phyloP scores from a whole-genome alignment of 2,329 filamentous ascomycete species.

The Colletotrichum sp. region DNA sequence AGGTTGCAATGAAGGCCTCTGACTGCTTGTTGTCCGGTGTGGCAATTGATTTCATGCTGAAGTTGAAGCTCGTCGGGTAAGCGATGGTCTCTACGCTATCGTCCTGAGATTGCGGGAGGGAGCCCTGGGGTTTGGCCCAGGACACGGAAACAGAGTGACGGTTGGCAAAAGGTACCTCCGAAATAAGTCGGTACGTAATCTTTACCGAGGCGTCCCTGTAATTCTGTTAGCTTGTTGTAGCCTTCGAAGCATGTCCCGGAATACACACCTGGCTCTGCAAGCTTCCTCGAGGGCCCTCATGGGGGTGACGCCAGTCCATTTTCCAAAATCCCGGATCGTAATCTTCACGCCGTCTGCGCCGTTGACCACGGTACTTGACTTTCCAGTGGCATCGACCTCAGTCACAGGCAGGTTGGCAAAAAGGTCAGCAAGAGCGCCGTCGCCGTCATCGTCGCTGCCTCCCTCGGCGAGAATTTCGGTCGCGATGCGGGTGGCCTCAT shows the following conservation, averaged over 20 bases:
- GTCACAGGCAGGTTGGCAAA: slow-evolving; percentile 66
- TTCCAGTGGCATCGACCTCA: slow-evolving; percentile 65
- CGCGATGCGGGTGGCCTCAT: slow-evolving; percentile 63
- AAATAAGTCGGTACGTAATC: slow-evolving; percentile 72
- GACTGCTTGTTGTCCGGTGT: slow-evolving; percentile 81
- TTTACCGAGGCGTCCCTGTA: slow-evolving; percentile 72
- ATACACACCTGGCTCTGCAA: slow-evolving; percentile 74
- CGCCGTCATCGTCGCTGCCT: slow-evolving; percentile 52
- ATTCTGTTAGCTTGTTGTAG: not conserved
- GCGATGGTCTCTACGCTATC: slow-evolving; percentile 44
- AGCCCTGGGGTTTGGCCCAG: slow-evolving; percentile 79
- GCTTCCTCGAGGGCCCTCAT: slow-evolving; percentile 82
- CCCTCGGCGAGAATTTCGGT: slow-evolving; percentile 62
- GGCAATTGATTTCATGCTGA: slow-evolving; percentile 78
- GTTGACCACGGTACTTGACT: slow-evolving; percentile 61
- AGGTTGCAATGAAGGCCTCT: slow-evolving; percentile 83
- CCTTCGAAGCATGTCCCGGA: not conserved
- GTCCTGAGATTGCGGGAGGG: slow-evolving; percentile 41
- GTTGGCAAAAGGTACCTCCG: slow-evolving; percentile 75
- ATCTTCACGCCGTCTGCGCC: slow-evolving; percentile 59
- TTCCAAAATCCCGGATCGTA: slow-evolving; percentile 82
- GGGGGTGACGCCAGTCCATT: slow-evolving; percentile 78
- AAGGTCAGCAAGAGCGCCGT: slow-evolving; percentile 55
- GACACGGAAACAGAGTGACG: slow-evolving; percentile 75
- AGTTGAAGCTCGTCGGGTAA: slow-evolving; percentile 59